Base-by-base conservation (phyloP, 2,329 filamentous ascomycete genomes). In the Clarireedia sp. region DNA sequence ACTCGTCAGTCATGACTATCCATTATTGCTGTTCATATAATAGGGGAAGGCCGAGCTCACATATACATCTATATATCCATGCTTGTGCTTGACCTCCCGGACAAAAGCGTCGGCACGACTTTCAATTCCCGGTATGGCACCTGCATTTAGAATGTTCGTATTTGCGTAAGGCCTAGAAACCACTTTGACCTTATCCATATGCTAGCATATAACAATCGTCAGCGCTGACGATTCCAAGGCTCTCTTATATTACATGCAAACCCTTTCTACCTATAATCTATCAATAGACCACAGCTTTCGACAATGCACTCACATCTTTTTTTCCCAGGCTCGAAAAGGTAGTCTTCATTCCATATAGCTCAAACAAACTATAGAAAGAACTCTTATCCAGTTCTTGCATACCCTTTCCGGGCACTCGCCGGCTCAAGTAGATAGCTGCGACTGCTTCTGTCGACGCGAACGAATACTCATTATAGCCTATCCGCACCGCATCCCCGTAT, bases 131-230 rank as follows among this genome's bases (percentile, higher is more conserved):
- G 73, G 68, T 26, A 86, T 67, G 2, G 82, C 77, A 2, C 72
- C 71, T 4, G 75, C 67, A 29, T 77, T 78, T 70, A 86, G 76
- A 49, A 87, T 72, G 64, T 86, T 87, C 53, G 78, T 81, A 68
- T 87, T 87, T 29, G 84, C 80, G 66, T 88, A 88, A 29, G 82
- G 75, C 63, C 86, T 82, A 1, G 83, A 83, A 45, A 87, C 73
- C 48, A 84, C 72, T 26, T 82, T 75, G 64, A 83, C 86, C 57
- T 82, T 76, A 59, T 77, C 79, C 29, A 79, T 80, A 64, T 88
- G 85, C 79, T 85, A 50, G 7, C 3, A 64, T 88, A 85, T 78
- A 85, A 50, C 7, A 3, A 10, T 9, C 29, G 24, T 59, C 43
- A 57, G 43, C 24, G 37, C 12, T n/a, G 1, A 54, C 6, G 24